A percentile compares a stretch with the other conserved stretches of the same genome.
These are phyloP conservation scores for Grigorovia transvaalensis DNA, from an alignment of 805 yeast genomes.

Conservation along the genomic window DNA sequence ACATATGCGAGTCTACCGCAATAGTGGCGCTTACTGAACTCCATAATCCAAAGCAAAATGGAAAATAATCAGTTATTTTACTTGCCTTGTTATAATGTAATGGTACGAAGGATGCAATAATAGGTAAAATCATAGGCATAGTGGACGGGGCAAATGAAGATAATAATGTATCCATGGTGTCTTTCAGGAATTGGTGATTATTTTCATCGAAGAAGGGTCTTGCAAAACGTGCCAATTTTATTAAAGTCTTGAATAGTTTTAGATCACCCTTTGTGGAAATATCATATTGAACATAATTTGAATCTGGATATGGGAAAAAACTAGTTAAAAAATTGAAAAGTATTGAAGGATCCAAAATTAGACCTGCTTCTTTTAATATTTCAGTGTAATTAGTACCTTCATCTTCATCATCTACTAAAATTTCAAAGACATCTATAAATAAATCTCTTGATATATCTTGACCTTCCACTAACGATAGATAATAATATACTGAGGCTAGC, in stretches of 20 bases:
- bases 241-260: constrained; percentile 37
- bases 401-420: constrained; percentile 37
- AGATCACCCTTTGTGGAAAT: constrained; percentile 31
- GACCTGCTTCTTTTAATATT: constrained; percentile 19
- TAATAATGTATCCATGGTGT: constrained; percentile 41
- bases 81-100: constrained; percentile 22
- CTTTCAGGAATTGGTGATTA: constrained; percentile 32
- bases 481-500: constrained; percentile 59
- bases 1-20: constrained; percentile 51
- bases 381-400: constrained; percentile 27
- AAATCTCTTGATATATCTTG: constrained; percentile 51
- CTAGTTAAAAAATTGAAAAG: constrained; percentile 27
- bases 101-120: constrained; percentile 48
- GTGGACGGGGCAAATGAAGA: constrained; percentile 45
- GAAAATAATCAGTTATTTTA: constrained; percentile 47
- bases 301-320: constrained; percentile 38
- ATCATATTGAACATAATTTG: constrained; percentile 35
- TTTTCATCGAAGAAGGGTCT: constrained; percentile 42
- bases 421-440: constrained; percentile 51
- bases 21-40: constrained; percentile 37
- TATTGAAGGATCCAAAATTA: constrained; percentile 30
- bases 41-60: constrained; percentile 70
- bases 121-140: constrained; percentile 40
- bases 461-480: constrained; percentile 61
- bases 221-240: constrained; percentile 44